Percentiles rank a stretch among this genome's conserved stretches.
Evolutionary conservation across 1,139 yeast species (phyloP).

Genomic region (Hanseniaspora uvarum): DNA sequence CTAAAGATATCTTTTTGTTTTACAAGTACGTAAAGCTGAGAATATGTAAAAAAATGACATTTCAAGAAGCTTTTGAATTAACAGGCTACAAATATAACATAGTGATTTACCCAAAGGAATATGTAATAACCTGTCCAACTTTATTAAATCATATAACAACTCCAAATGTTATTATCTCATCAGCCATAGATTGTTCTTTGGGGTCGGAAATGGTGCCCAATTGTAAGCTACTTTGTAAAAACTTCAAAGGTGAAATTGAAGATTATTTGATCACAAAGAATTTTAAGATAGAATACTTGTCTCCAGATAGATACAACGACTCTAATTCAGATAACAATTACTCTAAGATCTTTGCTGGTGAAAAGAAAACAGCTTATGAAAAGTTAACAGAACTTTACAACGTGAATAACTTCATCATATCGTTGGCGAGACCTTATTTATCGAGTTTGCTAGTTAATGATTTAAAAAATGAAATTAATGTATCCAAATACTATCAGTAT

Average conservation of each 20-base stretch:
- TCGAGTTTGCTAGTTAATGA: conserved; percentile 84
- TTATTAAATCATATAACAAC: conserved; percentile 83
- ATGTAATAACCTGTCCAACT: conserved; percentile 47
- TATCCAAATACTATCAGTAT: conserved; percentile 31
- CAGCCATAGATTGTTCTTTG: conserved; percentile 52
- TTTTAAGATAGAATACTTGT: conserved; percentile 30
- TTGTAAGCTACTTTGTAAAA: conserved; percentile 59
- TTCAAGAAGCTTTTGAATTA: conserved; percentile 82
- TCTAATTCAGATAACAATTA: conserved; percentile 28
- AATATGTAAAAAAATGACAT: conserved; percentile 74
- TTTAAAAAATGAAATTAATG: conserved; percentile 49
- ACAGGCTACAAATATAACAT: conserved; percentile 78
- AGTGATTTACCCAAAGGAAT: conserved; percentile 77
- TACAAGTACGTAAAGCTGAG: conserved; percentile 61
- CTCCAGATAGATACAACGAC: conserved; percentile 37
- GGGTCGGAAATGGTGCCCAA: conserved; percentile 56
- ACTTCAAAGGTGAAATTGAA: conserved; percentile 49
- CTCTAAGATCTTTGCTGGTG: conserved; percentile 23
- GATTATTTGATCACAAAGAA: conserved; percentile 27
- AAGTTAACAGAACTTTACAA: conserved; percentile 83
- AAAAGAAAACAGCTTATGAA: conserved; percentile 62
- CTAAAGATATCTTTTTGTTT: conserved; percentile 72
- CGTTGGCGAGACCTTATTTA: conserved; percentile 83
- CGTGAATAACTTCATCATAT: conserved; percentile 82
- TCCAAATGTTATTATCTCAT: conserved; percentile 85